A percentile compares a stretch with the other conserved stretches of the same genome.
Conservation (phyloP, 2,329 filamentous ascomycete genomes). For the Xylaria sp. region DNA sequence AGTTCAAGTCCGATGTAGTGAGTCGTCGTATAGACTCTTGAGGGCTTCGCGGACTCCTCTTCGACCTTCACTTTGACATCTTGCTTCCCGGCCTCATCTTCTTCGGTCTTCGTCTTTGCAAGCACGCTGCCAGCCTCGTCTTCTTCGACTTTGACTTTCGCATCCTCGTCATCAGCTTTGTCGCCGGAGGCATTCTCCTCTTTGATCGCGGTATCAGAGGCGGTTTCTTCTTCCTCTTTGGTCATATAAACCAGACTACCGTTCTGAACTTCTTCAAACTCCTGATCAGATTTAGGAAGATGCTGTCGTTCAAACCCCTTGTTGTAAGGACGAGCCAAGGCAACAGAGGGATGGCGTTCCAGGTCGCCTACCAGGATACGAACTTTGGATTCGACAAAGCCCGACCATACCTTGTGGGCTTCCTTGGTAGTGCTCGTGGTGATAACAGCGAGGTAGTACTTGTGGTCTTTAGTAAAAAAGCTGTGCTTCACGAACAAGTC, state of each 20-base stretch:
- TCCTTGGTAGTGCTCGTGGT: slow-evolving; percentile 79
- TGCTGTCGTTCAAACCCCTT: slow-evolving; percentile 87
- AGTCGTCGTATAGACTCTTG: slow-evolving; percentile 75
- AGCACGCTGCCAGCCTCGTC: slow-evolving; percentile 35
- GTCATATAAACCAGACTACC: slow-evolving; percentile 46
- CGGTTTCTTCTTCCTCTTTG: slow-evolving; percentile 26
- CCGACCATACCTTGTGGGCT: slow-evolving; percentile 80
- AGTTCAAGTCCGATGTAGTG: slow-evolving; percentile 91
- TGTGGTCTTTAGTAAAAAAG: slow-evolving; percentile 90
- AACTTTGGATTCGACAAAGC: slow-evolving; percentile 89
- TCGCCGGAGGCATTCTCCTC: slow-evolving; percentile 22
- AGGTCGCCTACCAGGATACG: slow-evolving; percentile 77
- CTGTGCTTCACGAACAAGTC: slow-evolving; percentile 84
- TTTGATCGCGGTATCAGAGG: slow-evolving; percentile 21
- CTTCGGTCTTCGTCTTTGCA: slow-evolving; percentile 22
- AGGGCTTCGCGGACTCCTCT: slow-evolving; percentile 23
- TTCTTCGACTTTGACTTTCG: slow-evolving; percentile 26
- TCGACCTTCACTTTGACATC: slow-evolving; percentile 21
- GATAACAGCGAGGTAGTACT: slow-evolving; percentile 89
- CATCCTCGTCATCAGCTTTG: slow-evolving; percentile 4
- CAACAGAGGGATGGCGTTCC: slow-evolving; percentile 73
- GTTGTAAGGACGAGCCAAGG: slow-evolving; percentile 83
- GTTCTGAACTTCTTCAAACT: slow-evolving; percentile 50
- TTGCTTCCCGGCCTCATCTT: neutral
- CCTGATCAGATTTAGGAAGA: slow-evolving; percentile 52